Evolutionary conservation across 148 eudicot genomes (phyloP).

Genomic region (Tetragonia tetragonoides): DNA sequence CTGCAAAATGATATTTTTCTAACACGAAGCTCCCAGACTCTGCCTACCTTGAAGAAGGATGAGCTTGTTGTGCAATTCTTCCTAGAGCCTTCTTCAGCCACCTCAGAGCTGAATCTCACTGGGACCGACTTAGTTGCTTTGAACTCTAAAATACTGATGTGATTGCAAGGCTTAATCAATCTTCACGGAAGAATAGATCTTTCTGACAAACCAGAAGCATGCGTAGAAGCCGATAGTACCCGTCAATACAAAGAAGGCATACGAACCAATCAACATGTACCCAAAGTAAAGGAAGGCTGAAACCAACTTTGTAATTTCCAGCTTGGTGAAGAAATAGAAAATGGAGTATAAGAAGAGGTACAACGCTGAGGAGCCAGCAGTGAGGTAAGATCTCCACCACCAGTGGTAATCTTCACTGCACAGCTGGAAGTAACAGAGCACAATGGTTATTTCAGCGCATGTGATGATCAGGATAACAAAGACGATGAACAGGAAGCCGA

Average conservation of each 20-base stretch:
- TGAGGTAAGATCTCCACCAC: conserved; percentile 25
- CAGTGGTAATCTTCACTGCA: conserved; percentile 26
- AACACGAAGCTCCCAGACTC: not conserved
- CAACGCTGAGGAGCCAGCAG: conserved; percentile 20
- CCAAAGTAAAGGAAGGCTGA: conserved; percentile 22
- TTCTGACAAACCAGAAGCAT: conserved; percentile 22
- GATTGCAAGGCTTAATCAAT: conserved; percentile 3
- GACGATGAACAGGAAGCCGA: conserved; percentile 23
- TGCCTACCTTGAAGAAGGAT: not conserved
- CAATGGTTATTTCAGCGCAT: conserved; percentile 18
- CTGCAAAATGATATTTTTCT: conserved; percentile 6
- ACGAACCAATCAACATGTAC: conserved; percentile 22
- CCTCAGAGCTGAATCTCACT: not conserved
- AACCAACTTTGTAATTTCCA: conserved; percentile 20
- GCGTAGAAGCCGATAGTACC: conserved; percentile 23
- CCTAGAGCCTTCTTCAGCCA: not conserved
- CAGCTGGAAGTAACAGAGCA: conserved; percentile 24
- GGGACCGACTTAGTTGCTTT: not conserved
- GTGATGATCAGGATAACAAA: conserved; percentile 20
- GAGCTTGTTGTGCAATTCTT: not conserved
- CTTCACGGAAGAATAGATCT: conserved; percentile 24
- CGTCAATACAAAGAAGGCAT: conserved; percentile 22
- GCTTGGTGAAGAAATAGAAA: conserved; percentile 27
- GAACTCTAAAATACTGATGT: not conserved
- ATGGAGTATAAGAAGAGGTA: conserved; percentile 20